Base-by-base conservation (phyloP, 2,329 filamentous ascomycete species). In the Pseudocercospora ulei region DNA sequence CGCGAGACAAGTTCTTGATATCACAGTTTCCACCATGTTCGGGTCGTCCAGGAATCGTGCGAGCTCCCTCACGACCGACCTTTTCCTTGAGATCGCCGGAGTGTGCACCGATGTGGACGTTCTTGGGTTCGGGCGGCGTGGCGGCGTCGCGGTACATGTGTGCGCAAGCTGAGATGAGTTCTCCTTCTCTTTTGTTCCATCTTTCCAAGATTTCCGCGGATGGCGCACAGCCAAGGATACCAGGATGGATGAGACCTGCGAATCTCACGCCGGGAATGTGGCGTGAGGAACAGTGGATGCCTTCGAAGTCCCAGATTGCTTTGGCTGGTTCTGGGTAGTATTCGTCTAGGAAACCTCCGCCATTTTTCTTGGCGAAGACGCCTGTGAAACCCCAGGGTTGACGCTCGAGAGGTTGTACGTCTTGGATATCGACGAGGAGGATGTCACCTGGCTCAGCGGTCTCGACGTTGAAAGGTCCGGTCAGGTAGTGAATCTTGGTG, bases 21-120 rank as follows among this genome's bases (percentile, higher is more conserved):
- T 94, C 85, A 57, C 84, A 90, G 55, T 93, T 93, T 0, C 86
- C 87, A 8, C 87, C 87, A 52, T 92, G 82, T 54, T 92, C 85
- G 0, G 85, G 84, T 0, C 85, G 69, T 2, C 86, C 75, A 35
- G 86, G 86, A 31, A 95, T 80, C 0, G 87, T 94, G 23, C 87
- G 66, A 1, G 87, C 87, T 1, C 86, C 86, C 55, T 94, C 84
- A 7, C 63, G 68, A 0, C 75, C 83, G 13, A 94, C 72, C 56
- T 76, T 83, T 24, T 71, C 70, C 48, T 72, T 78, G 18, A 82
- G 55, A 0, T 68, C 66, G 0, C 66, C 63, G 8, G 38, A 43
- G 0, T 79, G 80, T 5, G 62, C 64, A 2, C 86, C 86, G 0
- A 81, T 80, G 52, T 93, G 84, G 1, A 75, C 74, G 52, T 78